Evolutionary conservation across 169 alveolate genomes (phyloP).

Genomic region (Plasmodium knowlesi): DNA sequence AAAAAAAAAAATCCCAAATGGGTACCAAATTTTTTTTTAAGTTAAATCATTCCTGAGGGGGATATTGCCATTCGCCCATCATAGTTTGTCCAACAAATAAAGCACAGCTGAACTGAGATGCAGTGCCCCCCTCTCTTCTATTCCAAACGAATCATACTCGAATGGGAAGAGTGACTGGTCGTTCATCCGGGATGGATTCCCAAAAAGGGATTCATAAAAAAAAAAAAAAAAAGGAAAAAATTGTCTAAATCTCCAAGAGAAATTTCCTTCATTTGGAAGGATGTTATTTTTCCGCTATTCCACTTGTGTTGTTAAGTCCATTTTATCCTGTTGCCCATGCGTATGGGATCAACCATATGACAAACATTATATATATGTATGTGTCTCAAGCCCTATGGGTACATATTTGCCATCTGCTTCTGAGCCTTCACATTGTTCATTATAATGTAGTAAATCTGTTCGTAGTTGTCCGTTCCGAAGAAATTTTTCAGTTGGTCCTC

Average conservation of each 20-base stretch:
- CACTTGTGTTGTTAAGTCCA: not conserved
- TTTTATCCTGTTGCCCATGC: not conserved
- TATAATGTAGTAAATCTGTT: conserved; percentile 53
- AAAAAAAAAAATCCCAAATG: conserved; percentile 1
- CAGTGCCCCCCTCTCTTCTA: not conserved
- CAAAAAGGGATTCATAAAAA: not conserved
- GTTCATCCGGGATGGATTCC: not conserved
- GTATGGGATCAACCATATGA: not conserved
- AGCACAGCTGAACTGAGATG: not conserved
- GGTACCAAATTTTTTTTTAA: not conserved
- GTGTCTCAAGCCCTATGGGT: not conserved
- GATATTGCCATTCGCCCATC: not conserved
- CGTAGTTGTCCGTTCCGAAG: conserved; percentile 55
- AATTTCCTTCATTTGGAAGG: not conserved
- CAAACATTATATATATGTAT: not conserved
- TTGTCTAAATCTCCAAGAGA: not conserved
- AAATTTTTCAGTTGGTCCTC: conserved; percentile 42
- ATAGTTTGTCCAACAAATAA: not conserved
- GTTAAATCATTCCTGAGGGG: not conserved
- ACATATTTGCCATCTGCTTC: conserved; percentile 9
- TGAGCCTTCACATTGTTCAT: conserved; percentile 42
- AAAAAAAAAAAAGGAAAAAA: not conserved
- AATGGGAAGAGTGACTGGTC: not conserved
- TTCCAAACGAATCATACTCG: not conserved
- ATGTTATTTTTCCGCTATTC: not conserved